Percentiles rank a stretch among this genome's conserved stretches.
Evolutionary conservation across 116 monocot genomes (phyloP).

Genomic region (Posidonia oceanica): DNA sequence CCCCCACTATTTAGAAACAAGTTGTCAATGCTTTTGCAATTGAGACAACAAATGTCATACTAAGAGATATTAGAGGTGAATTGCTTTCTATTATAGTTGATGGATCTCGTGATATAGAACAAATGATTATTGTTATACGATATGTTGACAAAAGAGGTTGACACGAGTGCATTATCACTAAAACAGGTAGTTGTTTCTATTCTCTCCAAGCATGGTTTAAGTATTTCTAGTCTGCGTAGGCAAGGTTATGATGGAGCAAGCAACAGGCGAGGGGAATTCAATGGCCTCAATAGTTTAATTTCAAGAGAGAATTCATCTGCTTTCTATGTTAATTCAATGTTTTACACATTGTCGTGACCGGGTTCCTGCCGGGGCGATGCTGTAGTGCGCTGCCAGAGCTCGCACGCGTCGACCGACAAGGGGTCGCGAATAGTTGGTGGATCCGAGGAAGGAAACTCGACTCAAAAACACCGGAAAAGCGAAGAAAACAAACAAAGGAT

Average conservation of each 20-base stretch:
- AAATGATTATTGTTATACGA: slow-evolving; percentile 11
- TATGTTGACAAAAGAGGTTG: slow-evolving; percentile 8
- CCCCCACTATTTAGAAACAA: slow-evolving; percentile 9
- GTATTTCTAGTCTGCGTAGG: neutral
- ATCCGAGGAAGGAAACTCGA: too few relatives aligned
- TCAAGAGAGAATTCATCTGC: neutral
- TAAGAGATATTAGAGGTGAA: neutral
- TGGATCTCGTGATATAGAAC: slow-evolving; percentile 4
- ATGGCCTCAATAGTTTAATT: neutral
- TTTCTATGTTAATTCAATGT: slow-evolving; percentile 17
- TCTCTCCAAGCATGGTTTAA: neutral
- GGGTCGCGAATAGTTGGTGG: too few relatives aligned
- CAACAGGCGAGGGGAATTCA: neutral
- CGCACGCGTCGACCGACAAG: too few relatives aligned
- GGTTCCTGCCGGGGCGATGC: too few relatives aligned
- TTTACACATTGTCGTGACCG: too few relatives aligned
- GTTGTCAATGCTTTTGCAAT: neutral
- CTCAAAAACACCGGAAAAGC: too few relatives aligned
- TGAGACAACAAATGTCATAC: neutral
- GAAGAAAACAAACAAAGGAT: too few relatives aligned
- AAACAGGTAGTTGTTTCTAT: neutral
- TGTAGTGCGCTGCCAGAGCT: too few relatives aligned
- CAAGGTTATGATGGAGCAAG: neutral
- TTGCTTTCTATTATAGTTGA: neutral
- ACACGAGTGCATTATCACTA: neutral